These are phyloP conservation scores for Fusarium verrucosum DNA, from an alignment of 2,329 filamentous ascomycete genomes.

Conservation along the genomic window DNA sequence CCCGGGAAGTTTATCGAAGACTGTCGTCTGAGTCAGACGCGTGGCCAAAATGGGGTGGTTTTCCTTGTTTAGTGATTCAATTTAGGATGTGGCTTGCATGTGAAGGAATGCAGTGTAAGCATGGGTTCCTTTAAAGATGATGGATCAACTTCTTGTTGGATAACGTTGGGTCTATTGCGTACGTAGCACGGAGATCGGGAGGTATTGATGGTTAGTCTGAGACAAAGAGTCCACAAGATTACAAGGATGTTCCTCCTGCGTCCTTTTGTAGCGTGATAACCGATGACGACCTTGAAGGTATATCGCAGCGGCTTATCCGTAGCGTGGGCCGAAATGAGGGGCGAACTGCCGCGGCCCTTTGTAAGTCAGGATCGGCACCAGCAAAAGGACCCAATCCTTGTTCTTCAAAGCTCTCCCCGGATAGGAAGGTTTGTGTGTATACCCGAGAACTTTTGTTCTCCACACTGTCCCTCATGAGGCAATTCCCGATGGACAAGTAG, in stretches of 20 bases:
- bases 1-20: neutral
- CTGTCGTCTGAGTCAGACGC: neutral
- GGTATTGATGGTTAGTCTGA: neutral
- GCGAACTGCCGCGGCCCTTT: neutral
- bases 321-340: neutral
- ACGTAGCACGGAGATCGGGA: neutral
- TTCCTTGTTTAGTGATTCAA: neutral
- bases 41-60: neutral
- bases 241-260: neutral
- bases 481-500: neutral
- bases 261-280: slow-evolving; percentile 5
- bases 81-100: neutral
- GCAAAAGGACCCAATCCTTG: neutral
- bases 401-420: neutral
- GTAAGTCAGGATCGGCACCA: neutral
- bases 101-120: neutral
- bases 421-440: slow-evolving; percentile 1
- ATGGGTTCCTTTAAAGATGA: neutral
- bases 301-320: neutral
- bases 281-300: slow-evolving; percentile 3
- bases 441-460: slow-evolving; percentile 27
- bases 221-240: neutral
- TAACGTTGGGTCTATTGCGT: neutral
- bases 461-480: slow-evolving; percentile 20
- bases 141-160: no score